Evolutionary conservation across 2,329 filamentous ascomycete genomes (phyloP).

Genomic region (Neopestalotiopsis sp.): DNA sequence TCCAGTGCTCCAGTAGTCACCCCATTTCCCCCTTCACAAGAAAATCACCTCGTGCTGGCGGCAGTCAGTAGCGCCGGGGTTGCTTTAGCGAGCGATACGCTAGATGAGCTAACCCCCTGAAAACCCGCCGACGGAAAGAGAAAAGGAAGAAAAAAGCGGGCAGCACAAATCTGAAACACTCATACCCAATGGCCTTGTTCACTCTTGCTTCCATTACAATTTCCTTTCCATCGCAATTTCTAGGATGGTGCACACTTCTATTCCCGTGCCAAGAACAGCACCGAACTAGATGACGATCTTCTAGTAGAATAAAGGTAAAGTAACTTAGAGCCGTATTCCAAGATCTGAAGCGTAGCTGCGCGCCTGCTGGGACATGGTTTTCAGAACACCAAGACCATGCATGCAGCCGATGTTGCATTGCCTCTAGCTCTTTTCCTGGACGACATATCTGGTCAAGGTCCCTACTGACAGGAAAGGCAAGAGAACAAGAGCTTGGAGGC

Average conservation of each 20-base stretch:
- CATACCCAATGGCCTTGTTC: not conserved
- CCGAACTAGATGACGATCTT: not conserved
- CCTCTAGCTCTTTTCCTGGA: not conserved
- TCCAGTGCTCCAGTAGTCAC: not conserved
- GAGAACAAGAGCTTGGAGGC: not conserved
- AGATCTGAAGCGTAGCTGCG: not conserved
- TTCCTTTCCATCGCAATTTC: not conserved
- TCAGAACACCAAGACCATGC: not conserved
- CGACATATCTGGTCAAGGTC: not conserved
- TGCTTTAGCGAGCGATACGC: not conserved
- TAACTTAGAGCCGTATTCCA: not conserved
- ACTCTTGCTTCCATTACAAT: not conserved
- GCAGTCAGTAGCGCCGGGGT: not conserved
- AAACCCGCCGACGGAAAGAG: not conserved
- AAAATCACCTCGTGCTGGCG: not conserved
- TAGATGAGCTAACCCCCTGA: not conserved
- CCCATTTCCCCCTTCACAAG: not conserved
- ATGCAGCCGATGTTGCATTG: not conserved
- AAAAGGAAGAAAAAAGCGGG: constrained; percentile 4
- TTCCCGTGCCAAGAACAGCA: not conserved
- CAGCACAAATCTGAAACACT: constrained; percentile 12
- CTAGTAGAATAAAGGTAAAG: not conserved
- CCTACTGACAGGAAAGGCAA: constrained; percentile 2
- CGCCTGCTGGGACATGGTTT: not conserved
- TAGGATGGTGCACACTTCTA: not conserved